phyloP scores from a whole-genome alignment of 192 early-diverging fungal genomes.

The Coemansia sp. region DNA sequence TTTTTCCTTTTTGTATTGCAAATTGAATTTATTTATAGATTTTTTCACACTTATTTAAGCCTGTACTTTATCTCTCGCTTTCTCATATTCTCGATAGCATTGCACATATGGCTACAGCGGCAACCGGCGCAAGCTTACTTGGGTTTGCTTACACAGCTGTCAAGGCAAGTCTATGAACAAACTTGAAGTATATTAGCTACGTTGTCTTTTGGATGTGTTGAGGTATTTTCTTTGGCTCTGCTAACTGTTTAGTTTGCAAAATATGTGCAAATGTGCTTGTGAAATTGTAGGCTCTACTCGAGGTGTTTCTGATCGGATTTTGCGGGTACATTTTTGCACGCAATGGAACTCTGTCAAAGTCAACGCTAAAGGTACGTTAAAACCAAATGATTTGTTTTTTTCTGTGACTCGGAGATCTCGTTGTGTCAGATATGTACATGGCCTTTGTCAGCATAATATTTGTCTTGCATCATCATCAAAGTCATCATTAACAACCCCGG shows the following conservation, averaged over 20 bases:
- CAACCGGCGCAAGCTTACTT: slow-evolving; percentile 27
- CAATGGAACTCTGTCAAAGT: slow-evolving; percentile 50
- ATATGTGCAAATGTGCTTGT: background rate
- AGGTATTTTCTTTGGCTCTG: background rate
- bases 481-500: too few species aligned
- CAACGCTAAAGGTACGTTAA: slow-evolving; percentile 52
- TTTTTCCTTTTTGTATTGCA: slow-evolving; percentile 4
- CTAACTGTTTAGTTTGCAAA: background rate
- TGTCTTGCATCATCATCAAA: too few species aligned
- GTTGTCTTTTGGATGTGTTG: background rate
- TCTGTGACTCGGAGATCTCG: background rate
- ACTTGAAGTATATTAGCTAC: background rate
- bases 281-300: slow-evolving; percentile 31
- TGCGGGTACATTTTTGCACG: slow-evolving; percentile 53
- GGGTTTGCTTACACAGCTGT: slow-evolving; percentile 47
- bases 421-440: too few species aligned
- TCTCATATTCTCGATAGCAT: background rate
- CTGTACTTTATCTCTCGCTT: background rate
- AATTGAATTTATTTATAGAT: background rate
- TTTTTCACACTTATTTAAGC: slow-evolving; percentile 5
- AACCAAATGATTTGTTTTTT: background rate
- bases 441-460: too few species aligned
- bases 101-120: background rate
- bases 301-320: slow-evolving; percentile 53
- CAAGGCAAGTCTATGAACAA: slow-evolving; percentile 20